Conservation (phyloP, 148 eudicot genomes). For the Amaranthus cruentus region DNA sequence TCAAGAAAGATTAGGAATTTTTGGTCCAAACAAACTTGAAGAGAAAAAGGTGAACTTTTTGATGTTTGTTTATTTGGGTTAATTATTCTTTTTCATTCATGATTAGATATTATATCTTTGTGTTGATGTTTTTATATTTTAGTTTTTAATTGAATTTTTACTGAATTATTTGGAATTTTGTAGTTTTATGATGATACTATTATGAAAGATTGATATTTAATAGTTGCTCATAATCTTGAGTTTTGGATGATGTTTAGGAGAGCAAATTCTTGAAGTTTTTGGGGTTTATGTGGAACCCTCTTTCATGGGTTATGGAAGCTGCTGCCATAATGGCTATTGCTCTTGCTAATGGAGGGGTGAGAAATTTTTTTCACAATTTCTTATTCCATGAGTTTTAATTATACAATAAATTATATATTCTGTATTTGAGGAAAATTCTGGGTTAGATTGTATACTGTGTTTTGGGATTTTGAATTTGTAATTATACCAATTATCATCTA, state of each 20-base stretch:
- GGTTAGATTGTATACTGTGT: background rate
- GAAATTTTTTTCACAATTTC: slow-evolving; percentile 16
- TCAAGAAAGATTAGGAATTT: slow-evolving; percentile 75
- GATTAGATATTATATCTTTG: background rate
- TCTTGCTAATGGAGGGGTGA: slow-evolving; percentile 99
- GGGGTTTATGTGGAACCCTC: slow-evolving; percentile 99
- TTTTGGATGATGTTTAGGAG: slow-evolving; percentile 59
- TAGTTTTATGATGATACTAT: background rate
- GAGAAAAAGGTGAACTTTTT: slow-evolving; percentile 68
- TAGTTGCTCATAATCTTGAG: slow-evolving; percentile 7
- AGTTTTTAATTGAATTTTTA: slow-evolving; percentile 8
- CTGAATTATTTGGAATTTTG: background rate
- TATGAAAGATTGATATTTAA: background rate
- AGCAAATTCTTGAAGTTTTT: slow-evolving; percentile 92
- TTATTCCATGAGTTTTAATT: background rate
- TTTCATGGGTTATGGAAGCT: slow-evolving; percentile 99
- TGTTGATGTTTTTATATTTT: background rate
- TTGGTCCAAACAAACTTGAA: slow-evolving; percentile 96
- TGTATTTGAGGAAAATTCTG: background rate
- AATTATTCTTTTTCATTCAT: background rate
- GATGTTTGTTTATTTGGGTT: slow-evolving; percentile 3
- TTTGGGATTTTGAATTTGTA: background rate
- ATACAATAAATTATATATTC: background rate
- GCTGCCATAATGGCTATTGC: slow-evolving; percentile 99
- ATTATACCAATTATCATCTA: background rate